Percentiles rank a stretch among this genome's conserved stretches.
Conservation (phyloP, 352 stramenopile genomes). For the Phytophthora melonis region DNA sequence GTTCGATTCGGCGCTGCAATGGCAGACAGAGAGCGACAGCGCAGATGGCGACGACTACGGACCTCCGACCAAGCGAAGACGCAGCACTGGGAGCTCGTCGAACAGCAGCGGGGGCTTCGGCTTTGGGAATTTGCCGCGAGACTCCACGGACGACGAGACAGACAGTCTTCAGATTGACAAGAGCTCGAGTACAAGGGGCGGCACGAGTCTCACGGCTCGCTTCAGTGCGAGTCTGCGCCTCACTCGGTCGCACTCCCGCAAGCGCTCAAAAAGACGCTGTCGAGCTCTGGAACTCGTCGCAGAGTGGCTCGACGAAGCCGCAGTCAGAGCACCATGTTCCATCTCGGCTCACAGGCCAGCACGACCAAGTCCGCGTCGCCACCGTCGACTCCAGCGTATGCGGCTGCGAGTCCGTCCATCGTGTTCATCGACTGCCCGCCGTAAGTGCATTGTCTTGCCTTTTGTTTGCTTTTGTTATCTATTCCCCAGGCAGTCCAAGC, state of each 20-base stretch:
- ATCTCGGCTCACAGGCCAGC: constrained; percentile 10
- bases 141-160: constrained; percentile 1
- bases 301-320: constrained; percentile 14
- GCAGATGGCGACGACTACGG: constrained; percentile 1
- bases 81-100: constrained; percentile 23
- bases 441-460: neutral
- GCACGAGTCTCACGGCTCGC: constrained; percentile 23
- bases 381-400: neutral
- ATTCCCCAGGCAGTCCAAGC: constrained; percentile 15
- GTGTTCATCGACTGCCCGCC: constrained; percentile 45
- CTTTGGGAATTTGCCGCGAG: constrained; percentile 1
- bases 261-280: constrained; percentile 10
- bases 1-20: neutral
- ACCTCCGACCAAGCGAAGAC: constrained; percentile 25
- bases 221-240: constrained; percentile 28
- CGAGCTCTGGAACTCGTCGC: neutral
- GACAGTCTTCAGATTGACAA: constrained; percentile 13
- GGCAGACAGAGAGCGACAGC: constrained; percentile 8
- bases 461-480: constrained; percentile 19
- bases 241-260: constrained; percentile 25
- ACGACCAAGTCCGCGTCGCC: neutral
- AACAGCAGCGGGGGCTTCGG: constrained; percentile 26
- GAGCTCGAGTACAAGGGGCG: neutral
- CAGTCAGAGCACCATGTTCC: constrained; percentile 17
- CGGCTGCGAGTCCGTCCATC: constrained; percentile 27